phyloP scores from a whole-genome alignment of 495 filamentous ascomycete species.

The Saxophila tyrrhenica region DNA sequence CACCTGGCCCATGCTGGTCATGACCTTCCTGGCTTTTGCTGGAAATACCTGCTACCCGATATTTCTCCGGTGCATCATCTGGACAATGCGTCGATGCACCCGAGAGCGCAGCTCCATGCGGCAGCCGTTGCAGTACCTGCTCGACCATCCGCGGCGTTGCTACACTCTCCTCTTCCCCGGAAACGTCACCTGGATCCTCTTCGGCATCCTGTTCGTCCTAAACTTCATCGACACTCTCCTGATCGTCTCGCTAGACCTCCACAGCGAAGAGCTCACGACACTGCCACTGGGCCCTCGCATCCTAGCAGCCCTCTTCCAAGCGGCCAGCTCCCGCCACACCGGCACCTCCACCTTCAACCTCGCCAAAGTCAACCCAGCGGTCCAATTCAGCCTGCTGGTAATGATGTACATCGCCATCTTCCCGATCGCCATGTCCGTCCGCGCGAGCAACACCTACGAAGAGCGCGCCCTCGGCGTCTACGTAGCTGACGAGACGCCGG shows the following conservation, averaged over 20 bases:
- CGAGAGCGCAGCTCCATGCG: conserved; percentile 54
- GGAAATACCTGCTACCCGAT: conserved; percentile 90
- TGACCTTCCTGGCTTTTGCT: conserved; percentile 71
- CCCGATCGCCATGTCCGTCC: conserved; percentile 83
- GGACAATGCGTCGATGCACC: conserved; percentile 49
- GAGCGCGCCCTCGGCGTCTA: conserved; percentile 86
- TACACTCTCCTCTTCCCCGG: conserved; percentile 86
- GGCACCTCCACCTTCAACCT: conserved; percentile 72
- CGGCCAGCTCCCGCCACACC: conserved; percentile 70
- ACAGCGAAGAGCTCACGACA: conserved; percentile 47
- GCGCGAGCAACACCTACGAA: conserved; percentile 89
- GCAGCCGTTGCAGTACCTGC: conserved; percentile 76
- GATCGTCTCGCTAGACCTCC: conserved; percentile 76
- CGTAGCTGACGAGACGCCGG: conserved; percentile 32
- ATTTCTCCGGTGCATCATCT: conserved; percentile 81
- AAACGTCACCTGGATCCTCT: conserved; percentile 83
- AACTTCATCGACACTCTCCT: conserved; percentile 76
- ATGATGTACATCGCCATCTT: conserved; percentile 99
- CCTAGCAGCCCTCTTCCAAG: conserved; percentile 76
- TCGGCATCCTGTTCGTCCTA: conserved; percentile 63
- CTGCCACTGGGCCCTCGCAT: conserved; percentile 58
- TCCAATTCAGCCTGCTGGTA: conserved; percentile 85
- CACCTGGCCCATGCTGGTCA: conserved; percentile 58
- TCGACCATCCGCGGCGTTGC: conserved; percentile 87
- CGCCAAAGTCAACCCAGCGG: conserved; percentile 65